A percentile compares a stretch with the other conserved stretches of the same genome.
phyloP scores from a whole-genome alignment of 371 early-diverging fungal genomes.

The Apophysomyces trapeziformis region DNA sequence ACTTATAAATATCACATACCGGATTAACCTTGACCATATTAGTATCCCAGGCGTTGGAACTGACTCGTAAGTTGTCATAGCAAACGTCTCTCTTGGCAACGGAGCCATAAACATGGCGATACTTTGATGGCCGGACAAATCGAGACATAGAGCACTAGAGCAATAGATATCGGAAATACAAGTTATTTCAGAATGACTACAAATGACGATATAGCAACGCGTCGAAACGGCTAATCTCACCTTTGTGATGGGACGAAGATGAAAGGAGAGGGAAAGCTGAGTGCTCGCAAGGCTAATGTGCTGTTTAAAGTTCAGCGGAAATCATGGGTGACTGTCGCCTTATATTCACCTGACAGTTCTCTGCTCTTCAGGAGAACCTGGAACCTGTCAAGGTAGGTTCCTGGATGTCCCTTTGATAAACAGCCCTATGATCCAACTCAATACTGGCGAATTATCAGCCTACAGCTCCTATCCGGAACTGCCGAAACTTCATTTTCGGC shows the following conservation, averaged over 20 bases:
- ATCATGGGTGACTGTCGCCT: too few species aligned
- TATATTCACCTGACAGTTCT: too few species aligned
- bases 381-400: too few species aligned
- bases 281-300: too few species aligned
- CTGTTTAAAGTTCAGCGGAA: too few species aligned
- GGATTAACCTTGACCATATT: conserved; percentile 95
- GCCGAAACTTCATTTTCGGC: too few species aligned
- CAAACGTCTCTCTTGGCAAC: conserved; percentile 87
- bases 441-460: too few species aligned
- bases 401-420: too few species aligned
- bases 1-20: conserved; percentile 46
- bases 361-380: too few species aligned
- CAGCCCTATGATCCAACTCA: too few species aligned
- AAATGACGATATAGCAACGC: background rate
- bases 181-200: background rate
- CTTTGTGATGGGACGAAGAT: conserved; percentile 10
- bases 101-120: conserved; percentile 95
- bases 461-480: too few species aligned
- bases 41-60: conserved; percentile 95
- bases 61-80: conserved; percentile 94
- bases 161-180: background rate
- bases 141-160: conserved; percentile 58
- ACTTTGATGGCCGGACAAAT: conserved; percentile 82
- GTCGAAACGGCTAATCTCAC: background rate
- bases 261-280: conserved; percentile 8